Evolutionary conservation across 257 asterid species (phyloP), one percentile per base, ranked within the genome.

Genomic region (Solanum gandarillasii): DNA sequence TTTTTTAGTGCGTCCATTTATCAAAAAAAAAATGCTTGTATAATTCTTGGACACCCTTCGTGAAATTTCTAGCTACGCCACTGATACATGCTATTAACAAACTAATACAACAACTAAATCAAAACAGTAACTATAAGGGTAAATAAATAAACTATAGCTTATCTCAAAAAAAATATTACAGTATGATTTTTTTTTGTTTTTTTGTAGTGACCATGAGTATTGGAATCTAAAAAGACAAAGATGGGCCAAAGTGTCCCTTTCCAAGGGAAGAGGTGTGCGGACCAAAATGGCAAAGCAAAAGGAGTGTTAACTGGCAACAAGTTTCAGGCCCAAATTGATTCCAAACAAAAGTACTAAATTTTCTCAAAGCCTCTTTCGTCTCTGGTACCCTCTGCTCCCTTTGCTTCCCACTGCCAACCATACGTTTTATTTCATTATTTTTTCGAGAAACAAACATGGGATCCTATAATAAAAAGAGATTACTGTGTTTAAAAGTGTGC

Each of bases 231-330:
- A 58, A 67, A 60, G 36, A 78, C 12, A 21, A 76, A 85, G 76
- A 65, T 32, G 84, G 87, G 84, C 76, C 84, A 76, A 86, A 73
- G 31, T 60, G 87, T 70, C 89, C 87, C 87, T 71, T 86, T 72
- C 83, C 39, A 25, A 52, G 29, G 34, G 88, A 82, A 55, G 85
- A 70, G 86, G 55, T 52, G n/a, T 62, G 55, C 65, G 83, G 90
- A 65, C 90, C 14, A 84, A 68, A 48, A 39, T 71, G 72, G 73
- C n/a, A 62, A 70, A 31, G n/a, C 41, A 87, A 21, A 55, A 67
- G 58, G 13, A 76, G n/a, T 23, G 35, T n/a, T 25, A 76, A 76
- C 35, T 76, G 35, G 83, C 23, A 76, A 76, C 25, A 86, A 46
- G 41, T 60, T 58, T n/a, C 75, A 67, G 46, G 39, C 76, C 87